Evolutionary conservation across 2,329 filamentous ascomycete species (phyloP), one percentile per base, ranked within the genome.

Genomic region (Neofusicoccum sp.): DNA sequence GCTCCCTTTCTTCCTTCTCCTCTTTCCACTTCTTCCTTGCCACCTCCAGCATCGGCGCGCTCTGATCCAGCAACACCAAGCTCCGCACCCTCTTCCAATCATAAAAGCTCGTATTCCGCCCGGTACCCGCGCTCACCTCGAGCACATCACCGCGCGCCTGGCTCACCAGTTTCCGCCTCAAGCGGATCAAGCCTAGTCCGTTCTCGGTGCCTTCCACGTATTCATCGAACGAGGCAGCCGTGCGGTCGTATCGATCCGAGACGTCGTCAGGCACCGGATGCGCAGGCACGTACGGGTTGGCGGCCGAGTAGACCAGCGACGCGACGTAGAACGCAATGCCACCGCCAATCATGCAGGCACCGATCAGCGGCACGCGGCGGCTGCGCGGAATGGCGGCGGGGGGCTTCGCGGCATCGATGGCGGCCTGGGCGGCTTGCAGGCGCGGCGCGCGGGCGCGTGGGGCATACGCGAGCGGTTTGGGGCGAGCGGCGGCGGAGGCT

Each of bases 121-220:
- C 80, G 0, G 80, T 82, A 6, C 80, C 80, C 47, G 78, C 80
- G 20, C 77, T 76, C 12, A 78, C 77, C 67, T 82, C 80, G 36
- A 82, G 65, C 12, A 82, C 79, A 67, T 82, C 72, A 0, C 80
- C 80, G 11, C 65, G 68, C 60, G 76, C 79, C 65, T 72, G 70
- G 36, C 66, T 63, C 3, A 74, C 72, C 28, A 82, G 69, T 62
- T 73, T 68, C 63, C 74, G 74, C 53, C 80, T 73, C 54, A 73
- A 70, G 45, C 65, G 66, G 28, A 69, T 76, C 58, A 81, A 66
- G 24, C 79, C 71, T 63, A 76, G 74, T 36, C 79, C 63, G 62
- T 65, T 71, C 64, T 82, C 80, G 5, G 75, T 75, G 16, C 73
- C 66, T 58, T 75, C 74, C 36, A 82, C 78, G 57, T 80, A 77